Evolutionary conservation across 2,329 filamentous ascomycete species (phyloP).

Genomic region (Metarhizium guizhouense): DNA sequence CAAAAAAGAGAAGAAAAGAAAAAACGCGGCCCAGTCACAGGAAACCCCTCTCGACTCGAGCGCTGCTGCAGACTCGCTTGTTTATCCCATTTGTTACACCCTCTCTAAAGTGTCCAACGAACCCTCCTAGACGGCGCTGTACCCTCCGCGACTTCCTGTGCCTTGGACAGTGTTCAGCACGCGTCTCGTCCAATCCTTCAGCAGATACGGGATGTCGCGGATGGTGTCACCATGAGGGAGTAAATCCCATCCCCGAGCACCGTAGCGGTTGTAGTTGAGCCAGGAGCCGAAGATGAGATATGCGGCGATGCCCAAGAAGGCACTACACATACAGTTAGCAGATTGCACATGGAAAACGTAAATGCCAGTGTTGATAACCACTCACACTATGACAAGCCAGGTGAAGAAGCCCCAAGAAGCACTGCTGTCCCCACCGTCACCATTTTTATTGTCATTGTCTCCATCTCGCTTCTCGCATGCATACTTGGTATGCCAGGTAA

Average conservation of each 20-base stretch:
- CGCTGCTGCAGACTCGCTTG: neutral
- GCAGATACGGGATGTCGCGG: conserved; percentile 81
- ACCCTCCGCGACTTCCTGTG: conserved; percentile 76
- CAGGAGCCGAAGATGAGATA: conserved; percentile 98
- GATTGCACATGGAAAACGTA: too few relatives aligned
- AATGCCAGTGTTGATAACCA: conserved; percentile 11
- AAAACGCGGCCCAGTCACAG: conserved; percentile 14
- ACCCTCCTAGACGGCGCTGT: conserved; percentile 70
- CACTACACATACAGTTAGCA: conserved; percentile 35
- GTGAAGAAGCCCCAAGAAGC: conserved; percentile 90
- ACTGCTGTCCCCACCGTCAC: conserved; percentile 36
- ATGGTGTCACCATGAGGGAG: conserved; percentile 88
- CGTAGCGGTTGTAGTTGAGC: conserved; percentile 98
- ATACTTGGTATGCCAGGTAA: conserved; percentile 83
- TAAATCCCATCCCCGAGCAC: conserved; percentile 89
- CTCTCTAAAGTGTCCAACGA: neutral
- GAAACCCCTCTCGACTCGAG: neutral
- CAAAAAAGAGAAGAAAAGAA: too few relatives aligned
- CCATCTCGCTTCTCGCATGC: conserved; percentile 58
- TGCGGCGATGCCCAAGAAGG: conserved; percentile 74
- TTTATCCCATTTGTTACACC: neutral
- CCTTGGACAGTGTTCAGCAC: conserved; percentile 80
- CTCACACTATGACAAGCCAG: conserved; percentile 91
- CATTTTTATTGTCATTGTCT: conserved; percentile 29
- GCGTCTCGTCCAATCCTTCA: conserved; percentile 78